Percentiles rank a stretch among this genome's conserved stretches.
These are phyloP conservation scores for Calonectria multiphialidica DNA, from an alignment of 2,329 filamentous ascomycete genomes.

Conservation along the genomic window DNA sequence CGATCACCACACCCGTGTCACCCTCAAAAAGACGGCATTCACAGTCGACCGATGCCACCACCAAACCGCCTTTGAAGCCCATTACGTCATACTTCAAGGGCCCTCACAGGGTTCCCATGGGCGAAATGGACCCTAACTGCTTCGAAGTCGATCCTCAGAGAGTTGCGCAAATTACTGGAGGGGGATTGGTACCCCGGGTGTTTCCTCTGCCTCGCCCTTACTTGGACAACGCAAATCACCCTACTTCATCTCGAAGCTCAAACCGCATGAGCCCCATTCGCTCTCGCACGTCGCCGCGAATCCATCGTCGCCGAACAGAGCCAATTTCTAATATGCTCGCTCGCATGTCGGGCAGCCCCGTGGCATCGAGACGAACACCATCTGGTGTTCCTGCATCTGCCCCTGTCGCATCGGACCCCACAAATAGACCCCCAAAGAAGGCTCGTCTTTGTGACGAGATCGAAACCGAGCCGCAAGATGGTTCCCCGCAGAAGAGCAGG, in stretches of 20 bases:
- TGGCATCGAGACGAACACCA: conserved; percentile 29
- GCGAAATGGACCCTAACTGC: conserved; percentile 73
- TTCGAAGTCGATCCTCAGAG: conserved; percentile 65
- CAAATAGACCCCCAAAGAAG: conserved; percentile 66
- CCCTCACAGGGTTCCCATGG: conserved; percentile 65
- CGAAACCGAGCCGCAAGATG: conserved; percentile 51
- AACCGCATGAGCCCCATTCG: conserved; percentile 30
- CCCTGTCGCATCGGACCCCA: conserved; percentile 36
- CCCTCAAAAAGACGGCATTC: conserved; percentile 58
- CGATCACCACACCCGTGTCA: conserved; percentile 58
- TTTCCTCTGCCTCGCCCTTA: conserved; percentile 72
- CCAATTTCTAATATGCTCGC: conserved; percentile 60
- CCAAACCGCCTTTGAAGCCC: conserved; percentile 56
- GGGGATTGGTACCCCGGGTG: conserved; percentile 65
- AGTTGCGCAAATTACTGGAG: conserved; percentile 61
- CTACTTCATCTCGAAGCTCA: conserved; percentile 23
- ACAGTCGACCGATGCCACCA: conserved; percentile 43
- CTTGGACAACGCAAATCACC: conserved; percentile 52
- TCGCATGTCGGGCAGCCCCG: conserved; percentile 37
- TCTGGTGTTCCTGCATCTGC: conserved; percentile 23
- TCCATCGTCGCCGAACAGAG: conserved; percentile 65
- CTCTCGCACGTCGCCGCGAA: conserved; percentile 51
- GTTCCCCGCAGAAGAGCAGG: conserved; percentile 61
- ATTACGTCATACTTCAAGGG: conserved; percentile 68
- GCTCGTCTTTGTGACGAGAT: conserved; percentile 65